Evolutionary conservation across 2,329 filamentous ascomycete species (phyloP), one percentile per base, ranked within the genome.

Genomic region (Clonostachys sp.): DNA sequence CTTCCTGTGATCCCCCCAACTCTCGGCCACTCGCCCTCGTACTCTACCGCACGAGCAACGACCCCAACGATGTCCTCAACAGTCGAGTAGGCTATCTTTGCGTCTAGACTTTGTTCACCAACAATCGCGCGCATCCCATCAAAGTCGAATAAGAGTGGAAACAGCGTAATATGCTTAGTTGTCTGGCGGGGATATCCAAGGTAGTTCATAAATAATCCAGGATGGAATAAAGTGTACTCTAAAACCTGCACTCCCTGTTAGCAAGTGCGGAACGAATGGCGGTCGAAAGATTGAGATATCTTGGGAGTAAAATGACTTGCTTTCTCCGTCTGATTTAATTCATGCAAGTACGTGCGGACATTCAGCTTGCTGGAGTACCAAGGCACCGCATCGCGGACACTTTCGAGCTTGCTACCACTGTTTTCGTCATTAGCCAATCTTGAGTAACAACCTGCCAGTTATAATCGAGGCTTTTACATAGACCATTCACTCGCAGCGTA

Each of bases 401-500:
- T n/a, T 10, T 36, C 10, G 34, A 36, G 34, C 34, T 36, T 36
- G 10, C n/a, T 10, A n/a, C 34, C 34, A 10, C 34, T 36, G n/a
- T 36, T n/a, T n/a, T n/a, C n/a, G n/a, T n/a, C n/a, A n/a, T n/a
- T n/a, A n/a, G n/a, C n/a, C n/a, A n/a, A n/a, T n/a, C n/a, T n/a
- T n/a, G n/a, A n/a, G n/a, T n/a, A n/a, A n/a, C n/a, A n/a, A n/a
- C n/a, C n/a, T n/a, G n/a, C n/a, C n/a, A n/a, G n/a, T n/a, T n/a
- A n/a, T n/a, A n/a, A n/a, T n/a, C n/a, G n/a, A n/a, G n/a, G n/a
- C n/a, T n/a, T n/a, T n/a, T 50, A 74, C 72, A 61, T 61, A 18
- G 58, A 63, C 51, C 75, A 87, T 52, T 87, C 83, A 34, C 78
- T 80, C 1, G 81, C 80, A 12, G 84, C 67, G 62, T 83, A 82